phyloP scores from a whole-genome alignment of 2,329 filamentous ascomycete genomes.

The Cytospora mali region DNA sequence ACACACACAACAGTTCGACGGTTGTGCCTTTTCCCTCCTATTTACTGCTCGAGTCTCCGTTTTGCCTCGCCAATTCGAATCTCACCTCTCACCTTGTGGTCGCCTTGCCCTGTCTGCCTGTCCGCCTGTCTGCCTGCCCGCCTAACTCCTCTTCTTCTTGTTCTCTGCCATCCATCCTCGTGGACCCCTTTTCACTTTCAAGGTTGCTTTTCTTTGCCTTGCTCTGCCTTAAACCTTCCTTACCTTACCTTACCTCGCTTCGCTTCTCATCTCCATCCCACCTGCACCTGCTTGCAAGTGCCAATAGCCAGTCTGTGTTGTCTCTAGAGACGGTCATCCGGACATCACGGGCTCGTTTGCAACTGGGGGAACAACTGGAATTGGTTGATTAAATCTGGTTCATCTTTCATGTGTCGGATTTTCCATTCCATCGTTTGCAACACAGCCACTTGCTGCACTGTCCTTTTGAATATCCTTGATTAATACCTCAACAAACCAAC shows the following conservation, averaged over 20 bases:
- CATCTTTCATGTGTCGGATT: slow-evolving; percentile 15
- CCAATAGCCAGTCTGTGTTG: slow-evolving; percentile 10
- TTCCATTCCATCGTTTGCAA: slow-evolving; percentile 18
- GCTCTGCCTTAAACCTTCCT: no score
- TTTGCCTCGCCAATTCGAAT: slow-evolving; percentile 22
- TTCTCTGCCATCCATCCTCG: not conserved
- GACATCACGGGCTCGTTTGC: slow-evolving; percentile 15
- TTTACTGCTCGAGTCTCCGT: slow-evolving; percentile 25
- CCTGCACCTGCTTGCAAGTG: slow-evolving; percentile 26
- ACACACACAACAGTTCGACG: slow-evolving; percentile 4
- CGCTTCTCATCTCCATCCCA: slow-evolving; percentile 16
- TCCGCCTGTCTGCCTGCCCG: no score
- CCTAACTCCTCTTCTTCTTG: slow-evolving; percentile 2
- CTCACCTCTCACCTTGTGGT: not conserved
- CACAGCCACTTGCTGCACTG: slow-evolving; percentile 5
- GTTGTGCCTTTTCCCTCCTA: slow-evolving; percentile 20
- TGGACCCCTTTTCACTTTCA: slow-evolving; percentile 3
- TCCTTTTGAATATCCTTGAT: not conserved
- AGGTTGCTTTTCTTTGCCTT: slow-evolving; percentile 5
- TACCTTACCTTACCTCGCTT: not conserved
- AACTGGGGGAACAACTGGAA: slow-evolving; percentile 24
- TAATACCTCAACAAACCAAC: not conserved
- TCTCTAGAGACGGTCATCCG: not conserved
- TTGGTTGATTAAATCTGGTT: slow-evolving; percentile 20
- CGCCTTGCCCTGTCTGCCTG: no score